Evolutionary conservation across 495 filamentous ascomycete species (phyloP).

Genomic region (Penicillium macrosclerotiorum): DNA sequence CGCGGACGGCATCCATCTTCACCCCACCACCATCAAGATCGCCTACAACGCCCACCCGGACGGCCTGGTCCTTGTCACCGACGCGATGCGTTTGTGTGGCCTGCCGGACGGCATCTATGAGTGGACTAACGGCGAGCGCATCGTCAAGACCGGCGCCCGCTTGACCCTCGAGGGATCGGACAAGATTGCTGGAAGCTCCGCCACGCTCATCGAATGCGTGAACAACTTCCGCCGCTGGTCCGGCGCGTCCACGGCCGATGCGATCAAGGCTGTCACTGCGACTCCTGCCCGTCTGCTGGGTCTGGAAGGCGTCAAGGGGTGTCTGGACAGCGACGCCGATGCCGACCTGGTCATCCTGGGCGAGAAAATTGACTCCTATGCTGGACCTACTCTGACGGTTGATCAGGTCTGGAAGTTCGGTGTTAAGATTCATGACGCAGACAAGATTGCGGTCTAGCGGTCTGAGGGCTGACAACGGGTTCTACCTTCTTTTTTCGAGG

Average conservation of each 20-base stretch:
- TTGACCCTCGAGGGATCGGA: slow-evolving; percentile 67
- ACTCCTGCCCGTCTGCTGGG: slow-evolving; percentile 74
- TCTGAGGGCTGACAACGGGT: neutral
- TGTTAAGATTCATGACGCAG: slow-evolving; percentile 43
- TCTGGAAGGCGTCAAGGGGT: slow-evolving; percentile 63
- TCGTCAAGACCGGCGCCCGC: slow-evolving; percentile 64
- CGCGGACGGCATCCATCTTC: slow-evolving; percentile 61
- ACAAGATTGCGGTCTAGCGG: slow-evolving; percentile 18
- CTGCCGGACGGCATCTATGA: slow-evolving; percentile 73
- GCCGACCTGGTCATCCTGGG: slow-evolving; percentile 75
- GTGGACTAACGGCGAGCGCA: slow-evolving; percentile 74
- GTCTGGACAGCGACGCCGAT: slow-evolving; percentile 66
- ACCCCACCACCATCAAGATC: slow-evolving; percentile 58
- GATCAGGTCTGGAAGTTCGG: slow-evolving; percentile 82
- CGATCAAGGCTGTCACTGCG: slow-evolving; percentile 66
- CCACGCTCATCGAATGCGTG: slow-evolving; percentile 75
- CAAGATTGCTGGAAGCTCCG: slow-evolving; percentile 69
- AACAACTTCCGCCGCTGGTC: slow-evolving; percentile 77
- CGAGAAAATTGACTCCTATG: slow-evolving; percentile 45
- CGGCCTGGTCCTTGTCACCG: slow-evolving; percentile 59
- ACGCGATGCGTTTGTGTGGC: slow-evolving; percentile 61
- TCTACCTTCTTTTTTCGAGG: slow-evolving; percentile 3
- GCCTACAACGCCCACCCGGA: slow-evolving; percentile 56
- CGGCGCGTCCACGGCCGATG: slow-evolving; percentile 59
- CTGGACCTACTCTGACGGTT: slow-evolving; percentile 51